Conservation (phyloP, 2,329 filamentous ascomycete genomes). For the Aspergillus candidus region DNA sequence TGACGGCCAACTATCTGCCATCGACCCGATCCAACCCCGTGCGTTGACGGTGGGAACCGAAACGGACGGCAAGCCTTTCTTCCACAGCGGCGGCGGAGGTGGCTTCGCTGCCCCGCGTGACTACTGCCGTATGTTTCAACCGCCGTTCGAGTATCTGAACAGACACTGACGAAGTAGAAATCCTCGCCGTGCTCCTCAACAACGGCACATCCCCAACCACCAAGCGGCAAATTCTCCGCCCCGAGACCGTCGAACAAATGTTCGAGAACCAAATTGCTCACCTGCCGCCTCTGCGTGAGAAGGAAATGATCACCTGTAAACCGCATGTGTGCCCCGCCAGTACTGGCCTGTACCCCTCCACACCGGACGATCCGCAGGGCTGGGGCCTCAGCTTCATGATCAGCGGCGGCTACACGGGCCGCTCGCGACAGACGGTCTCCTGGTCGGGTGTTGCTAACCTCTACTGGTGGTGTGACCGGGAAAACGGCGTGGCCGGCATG, state of each 20-base stretch:
- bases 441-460: too few species aligned
- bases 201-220: slow-evolving; percentile 56
- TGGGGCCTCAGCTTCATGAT: slow-evolving; percentile 59
- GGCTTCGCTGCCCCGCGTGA: slow-evolving; percentile 56
- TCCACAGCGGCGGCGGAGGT: slow-evolving; percentile 59
- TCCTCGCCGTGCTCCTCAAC: slow-evolving; percentile 59
- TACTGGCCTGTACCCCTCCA: slow-evolving; percentile 47
- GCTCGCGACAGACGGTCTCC: too few species aligned
- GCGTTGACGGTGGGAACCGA: slow-evolving; percentile 42
- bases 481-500: too few species aligned
- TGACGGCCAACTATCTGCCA: slow-evolving; percentile 36
- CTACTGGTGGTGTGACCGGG: too few species aligned
- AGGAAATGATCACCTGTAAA: slow-evolving; percentile 43
- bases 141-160: too few species aligned
- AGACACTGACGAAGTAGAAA: slow-evolving; percentile 35
- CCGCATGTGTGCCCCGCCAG: slow-evolving; percentile 44
- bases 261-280: slow-evolving; percentile 58
- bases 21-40: slow-evolving; percentile 48
- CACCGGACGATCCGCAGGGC: slow-evolving; percentile 49
- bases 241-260: slow-evolving; percentile 57
- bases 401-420: slow-evolving; percentile 31
- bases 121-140: slow-evolving; percentile 47
- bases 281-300: slow-evolving; percentile 49
- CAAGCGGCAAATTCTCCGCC: slow-evolving; percentile 48
- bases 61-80: slow-evolving; percentile 41